phyloP scores from a whole-genome alignment of 306 rosid species.

The Sicyos baderoa region DNA sequence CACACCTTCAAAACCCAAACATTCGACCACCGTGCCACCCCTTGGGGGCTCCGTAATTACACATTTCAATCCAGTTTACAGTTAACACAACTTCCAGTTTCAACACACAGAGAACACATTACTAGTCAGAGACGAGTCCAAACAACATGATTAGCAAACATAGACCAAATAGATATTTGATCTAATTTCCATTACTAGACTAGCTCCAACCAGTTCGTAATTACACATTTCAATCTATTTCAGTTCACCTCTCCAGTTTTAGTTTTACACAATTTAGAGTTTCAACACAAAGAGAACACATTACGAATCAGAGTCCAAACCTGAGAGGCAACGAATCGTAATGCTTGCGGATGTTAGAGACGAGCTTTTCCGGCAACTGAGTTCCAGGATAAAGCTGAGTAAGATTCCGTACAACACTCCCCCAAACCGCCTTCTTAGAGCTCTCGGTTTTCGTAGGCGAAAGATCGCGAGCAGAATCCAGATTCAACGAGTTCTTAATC shows the following conservation, averaged over 20 bases:
- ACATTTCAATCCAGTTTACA: too few relatives aligned
- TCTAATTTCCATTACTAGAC: slow-evolving; percentile 1
- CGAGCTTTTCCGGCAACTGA: slow-evolving; percentile 85
- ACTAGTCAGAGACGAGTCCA: too few relatives aligned
- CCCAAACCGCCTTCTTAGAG: slow-evolving; percentile 67
- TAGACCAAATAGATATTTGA: not conserved
- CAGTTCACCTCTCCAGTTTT: too few relatives aligned
- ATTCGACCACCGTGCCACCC: too few relatives aligned
- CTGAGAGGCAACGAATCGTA: slow-evolving; percentile 81
- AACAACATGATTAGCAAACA: not conserved
- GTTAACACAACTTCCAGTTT: too few relatives aligned
- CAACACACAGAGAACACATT: too few relatives aligned
- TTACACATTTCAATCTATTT: not conserved
- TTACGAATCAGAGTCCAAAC: slow-evolving; percentile 21
- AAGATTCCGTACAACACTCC: slow-evolving; percentile 61
- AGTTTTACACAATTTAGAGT: too few relatives aligned
- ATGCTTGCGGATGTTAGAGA: slow-evolving; percentile 77
- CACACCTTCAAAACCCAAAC: too few relatives aligned
- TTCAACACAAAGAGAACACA: too few relatives aligned
- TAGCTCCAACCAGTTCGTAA: not conserved
- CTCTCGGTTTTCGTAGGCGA: slow-evolving; percentile 38
- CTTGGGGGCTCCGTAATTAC: too few relatives aligned
- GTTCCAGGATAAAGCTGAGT: slow-evolving; percentile 83
- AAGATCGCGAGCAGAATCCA: slow-evolving; percentile 43
- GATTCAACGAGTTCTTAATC: slow-evolving; percentile 61